Conservation (phyloP, 768 basidiomycete genomes). For the Royoungia palumana region DNA sequence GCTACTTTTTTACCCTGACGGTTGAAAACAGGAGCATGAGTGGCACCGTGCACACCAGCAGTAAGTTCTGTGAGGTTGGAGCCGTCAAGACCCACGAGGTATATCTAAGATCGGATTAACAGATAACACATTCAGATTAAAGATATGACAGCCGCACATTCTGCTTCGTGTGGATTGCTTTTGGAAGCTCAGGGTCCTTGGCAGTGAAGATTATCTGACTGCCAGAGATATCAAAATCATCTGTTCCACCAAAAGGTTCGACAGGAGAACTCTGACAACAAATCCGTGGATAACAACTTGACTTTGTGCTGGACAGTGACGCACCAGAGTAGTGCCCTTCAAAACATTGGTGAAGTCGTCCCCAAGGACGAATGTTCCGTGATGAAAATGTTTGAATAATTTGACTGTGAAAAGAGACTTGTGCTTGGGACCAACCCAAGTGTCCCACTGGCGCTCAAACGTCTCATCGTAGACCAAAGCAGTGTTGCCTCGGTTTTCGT, state of each 20-base stretch:
- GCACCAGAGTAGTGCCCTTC: constrained; percentile 66
- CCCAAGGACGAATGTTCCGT: constrained; percentile 50
- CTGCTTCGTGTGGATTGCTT: constrained; percentile 87
- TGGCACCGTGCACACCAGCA: constrained; percentile 81
- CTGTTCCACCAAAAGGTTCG: constrained; percentile 82
- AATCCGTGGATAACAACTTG: neutral
- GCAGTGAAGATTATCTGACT: constrained; percentile 77
- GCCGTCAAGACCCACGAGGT: constrained; percentile 59
- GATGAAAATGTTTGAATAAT: constrained; percentile 40
- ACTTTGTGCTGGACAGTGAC: constrained; percentile 14
- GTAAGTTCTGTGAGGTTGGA: constrained; percentile 65
- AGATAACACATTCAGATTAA: neutral
- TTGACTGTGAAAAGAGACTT: constrained; percentile 69
- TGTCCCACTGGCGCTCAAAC: constrained; percentile 78
- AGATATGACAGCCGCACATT: constrained; percentile 45
- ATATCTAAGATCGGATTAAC: constrained; percentile 48
- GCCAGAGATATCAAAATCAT: constrained; percentile 74
- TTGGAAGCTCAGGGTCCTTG: constrained; percentile 74
- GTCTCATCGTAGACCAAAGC: constrained; percentile 68
- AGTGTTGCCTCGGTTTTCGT: constrained; percentile 67
- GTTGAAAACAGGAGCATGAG: constrained; percentile 68
- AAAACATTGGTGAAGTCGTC: constrained; percentile 56
- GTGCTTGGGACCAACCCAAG: constrained; percentile 71
- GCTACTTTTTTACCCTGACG: constrained; percentile 66
- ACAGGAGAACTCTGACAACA: constrained; percentile 60